Evolutionary conservation across 2,329 filamentous ascomycete genomes (phyloP), one percentile per base, ranked within the genome.

Genomic region (Clonostachys byssicola): DNA sequence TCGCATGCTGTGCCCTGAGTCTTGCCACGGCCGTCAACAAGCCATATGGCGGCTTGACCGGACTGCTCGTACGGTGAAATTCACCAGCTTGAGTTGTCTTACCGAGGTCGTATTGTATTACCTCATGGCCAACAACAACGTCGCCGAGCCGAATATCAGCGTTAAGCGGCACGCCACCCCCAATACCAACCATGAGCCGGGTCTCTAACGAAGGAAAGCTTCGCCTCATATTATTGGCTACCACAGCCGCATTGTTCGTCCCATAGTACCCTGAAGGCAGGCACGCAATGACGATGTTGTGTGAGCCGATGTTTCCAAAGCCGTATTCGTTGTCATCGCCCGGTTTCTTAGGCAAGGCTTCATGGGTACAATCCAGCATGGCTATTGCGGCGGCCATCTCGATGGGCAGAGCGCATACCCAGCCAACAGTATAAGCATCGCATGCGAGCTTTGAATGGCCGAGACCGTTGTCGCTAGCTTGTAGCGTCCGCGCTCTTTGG

Each of bases 131-230:
- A 18, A 70, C 61, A 6, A 70, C 56, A 1, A 70, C 56, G 51
- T 69, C 63, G 2, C 66, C 66, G 17, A 70, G 56, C 4, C 66
- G 60, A 13, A 69, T 69, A 49, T 69, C 65, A 4, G 52, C 52
- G 17, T 47, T 43, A 40, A 54, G 43, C 5, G 53, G 56, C 5
- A 51, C 49, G 12, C 54, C 56, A 18, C 54, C 52, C 14, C 54
- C 56, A 42, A 54, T 52, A 12, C 55, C 56, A 33, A 57, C 55
- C 46, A 55, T 44, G 4, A 59, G 43, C 12, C 50, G 49, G 18
- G 51, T 52, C 14, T 50, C 47, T 13, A 58, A 18, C 23, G 62
- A 60, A 1, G 60, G 56, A 43, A 70, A 70, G 41, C 51, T 62
- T 23, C 51, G 52, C 34, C 58, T 44, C 58, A 70, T 63, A 44